Percentiles rank a stretch among this genome's conserved stretches.
These are phyloP conservation scores for Eremothecium cymbalariae DNA, from an alignment of 1,139 yeast genomes.

Conservation along the genomic window DNA sequence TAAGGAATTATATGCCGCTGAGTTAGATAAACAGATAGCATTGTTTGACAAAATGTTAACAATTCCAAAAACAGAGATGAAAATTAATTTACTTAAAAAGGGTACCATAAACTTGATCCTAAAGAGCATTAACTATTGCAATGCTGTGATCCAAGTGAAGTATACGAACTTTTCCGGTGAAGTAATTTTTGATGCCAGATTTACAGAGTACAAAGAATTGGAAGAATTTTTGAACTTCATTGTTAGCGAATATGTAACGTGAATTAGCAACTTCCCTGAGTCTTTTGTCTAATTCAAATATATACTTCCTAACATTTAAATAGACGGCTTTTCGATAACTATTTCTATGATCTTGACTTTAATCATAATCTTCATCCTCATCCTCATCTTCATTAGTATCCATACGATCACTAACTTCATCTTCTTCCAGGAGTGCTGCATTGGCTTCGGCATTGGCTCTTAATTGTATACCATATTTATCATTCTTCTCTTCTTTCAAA, in stretches of 20 bases:
- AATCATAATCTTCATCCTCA: not conserved
- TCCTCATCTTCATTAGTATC: constrained; percentile 1
- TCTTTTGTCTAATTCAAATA: not conserved
- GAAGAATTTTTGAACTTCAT: constrained; percentile 31
- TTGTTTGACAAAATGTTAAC: constrained; percentile 21
- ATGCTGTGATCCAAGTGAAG: constrained; percentile 23
- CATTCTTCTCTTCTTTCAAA: constrained; percentile 50
- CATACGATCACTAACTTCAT: constrained; percentile 4
- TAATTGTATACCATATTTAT: constrained; percentile 18
- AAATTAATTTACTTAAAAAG: constrained; percentile 13
- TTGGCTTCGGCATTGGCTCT: constrained; percentile 3
- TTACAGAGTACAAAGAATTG: constrained; percentile 30
- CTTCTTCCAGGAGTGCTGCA: constrained; percentile 11
- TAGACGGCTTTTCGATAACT: not conserved
- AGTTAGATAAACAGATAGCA: constrained; percentile 21
- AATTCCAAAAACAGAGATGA: constrained; percentile 21
- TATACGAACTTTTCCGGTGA: constrained; percentile 12
- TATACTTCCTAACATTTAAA: constrained; percentile 1
- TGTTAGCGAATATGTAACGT: constrained; percentile 20
- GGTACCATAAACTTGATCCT: constrained; percentile 17
- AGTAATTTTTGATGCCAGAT: constrained; percentile 23
- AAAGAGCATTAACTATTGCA: constrained; percentile 29
- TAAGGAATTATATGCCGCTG: constrained; percentile 15
- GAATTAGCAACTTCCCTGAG: too few species aligned
- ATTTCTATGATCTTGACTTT: not conserved